A percentile compares a stretch with the other conserved stretches of the same genome.
These are phyloP conservation scores for Persicaria maculosa DNA, from an alignment of 148 eudicot species.

Conservation along the genomic window DNA sequence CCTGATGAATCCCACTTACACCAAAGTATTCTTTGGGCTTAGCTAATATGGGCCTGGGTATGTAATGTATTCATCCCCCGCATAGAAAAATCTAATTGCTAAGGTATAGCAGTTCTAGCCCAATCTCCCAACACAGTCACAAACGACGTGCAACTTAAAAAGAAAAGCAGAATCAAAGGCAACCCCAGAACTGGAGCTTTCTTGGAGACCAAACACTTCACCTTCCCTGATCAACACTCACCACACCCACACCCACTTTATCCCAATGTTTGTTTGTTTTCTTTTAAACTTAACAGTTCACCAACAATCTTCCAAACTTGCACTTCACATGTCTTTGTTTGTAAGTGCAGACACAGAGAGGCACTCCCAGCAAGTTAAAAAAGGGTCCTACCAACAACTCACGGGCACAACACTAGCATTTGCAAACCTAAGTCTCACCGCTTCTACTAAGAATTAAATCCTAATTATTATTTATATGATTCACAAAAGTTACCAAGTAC, in stretches of 20 bases:
- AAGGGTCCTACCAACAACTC: slow-evolving; percentile 50
- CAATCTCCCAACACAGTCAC: background rate
- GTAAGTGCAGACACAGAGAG: slow-evolving; percentile 20
- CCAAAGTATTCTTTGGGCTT: background rate
- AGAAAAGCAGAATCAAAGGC: background rate
- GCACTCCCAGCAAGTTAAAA: slow-evolving; percentile 17
- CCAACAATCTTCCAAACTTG: slow-evolving; percentile 27
- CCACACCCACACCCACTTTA: background rate
- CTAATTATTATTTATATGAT: background rate
- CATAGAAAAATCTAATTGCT: no score
- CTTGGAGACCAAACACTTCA: background rate
- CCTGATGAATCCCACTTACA: background rate
- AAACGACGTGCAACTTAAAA: background rate
- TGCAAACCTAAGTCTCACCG: background rate
- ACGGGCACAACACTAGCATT: slow-evolving; percentile 32
- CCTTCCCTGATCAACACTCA: background rate
- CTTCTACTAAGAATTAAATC: slow-evolving; percentile 3
- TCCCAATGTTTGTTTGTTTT: background rate
- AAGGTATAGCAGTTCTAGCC: background rate
- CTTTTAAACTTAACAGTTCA: background rate
- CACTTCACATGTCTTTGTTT: slow-evolving; percentile 46
- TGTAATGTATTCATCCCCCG: no score
- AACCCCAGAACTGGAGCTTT: background rate
- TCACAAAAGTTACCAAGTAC: background rate
- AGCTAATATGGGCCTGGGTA: background rate